Conservation (phyloP, 2,329 filamentous ascomycete genomes). For the Botrytis medusae region DNA sequence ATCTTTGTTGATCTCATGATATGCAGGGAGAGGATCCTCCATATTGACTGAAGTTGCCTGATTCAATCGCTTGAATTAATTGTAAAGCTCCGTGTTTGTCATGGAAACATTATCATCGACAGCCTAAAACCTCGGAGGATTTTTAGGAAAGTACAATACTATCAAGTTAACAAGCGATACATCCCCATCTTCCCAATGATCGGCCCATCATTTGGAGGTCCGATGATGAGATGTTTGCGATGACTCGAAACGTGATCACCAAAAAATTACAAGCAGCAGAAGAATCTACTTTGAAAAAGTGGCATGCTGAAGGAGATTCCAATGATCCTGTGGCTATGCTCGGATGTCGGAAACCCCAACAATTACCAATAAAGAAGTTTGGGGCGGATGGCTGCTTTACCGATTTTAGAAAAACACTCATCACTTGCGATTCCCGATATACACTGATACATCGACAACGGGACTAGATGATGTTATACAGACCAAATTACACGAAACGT, state of each 20-base stretch:
- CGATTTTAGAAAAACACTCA: neutral
- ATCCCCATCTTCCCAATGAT: neutral
- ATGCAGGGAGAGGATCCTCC: slow-evolving; percentile 8
- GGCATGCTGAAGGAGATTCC: neutral
- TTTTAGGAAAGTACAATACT: neutral
- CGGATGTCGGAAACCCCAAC: neutral
- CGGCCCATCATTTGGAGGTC: neutral
- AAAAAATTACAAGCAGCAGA: neutral
- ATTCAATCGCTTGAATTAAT: neutral
- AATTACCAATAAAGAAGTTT: neutral
- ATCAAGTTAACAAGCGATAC: neutral
- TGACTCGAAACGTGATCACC: too few species aligned
- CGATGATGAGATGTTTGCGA: neutral
- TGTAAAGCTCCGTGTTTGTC: neutral
- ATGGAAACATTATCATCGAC: neutral
- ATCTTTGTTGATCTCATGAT: slow-evolving; percentile 9
- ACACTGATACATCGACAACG: neutral
- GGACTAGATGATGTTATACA: neutral
- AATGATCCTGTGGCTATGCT: neutral
- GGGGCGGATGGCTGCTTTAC: neutral
- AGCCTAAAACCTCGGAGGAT: neutral
- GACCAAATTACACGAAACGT: neutral
- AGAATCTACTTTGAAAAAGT: neutral
- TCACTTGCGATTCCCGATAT: neutral
- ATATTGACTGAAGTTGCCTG: neutral